phyloP scores from a whole-genome alignment of 805 yeast genomes.

The Kregervanrija pseudodelftensis region DNA sequence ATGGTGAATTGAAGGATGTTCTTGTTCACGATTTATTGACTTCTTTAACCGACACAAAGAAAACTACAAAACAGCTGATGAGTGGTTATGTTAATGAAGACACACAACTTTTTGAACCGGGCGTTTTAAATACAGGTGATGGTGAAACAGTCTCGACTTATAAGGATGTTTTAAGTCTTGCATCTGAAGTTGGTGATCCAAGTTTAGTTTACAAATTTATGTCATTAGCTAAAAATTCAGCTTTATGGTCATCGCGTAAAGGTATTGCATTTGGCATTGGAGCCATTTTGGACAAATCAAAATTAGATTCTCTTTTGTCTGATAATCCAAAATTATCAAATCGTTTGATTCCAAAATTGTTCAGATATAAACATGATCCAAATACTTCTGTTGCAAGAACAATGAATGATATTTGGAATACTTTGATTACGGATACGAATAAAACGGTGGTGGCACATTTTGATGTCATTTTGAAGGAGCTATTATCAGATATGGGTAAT shows the following conservation, averaged over 20 bases:
- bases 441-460: slow-evolving; percentile 47
- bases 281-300: slow-evolving; percentile 70
- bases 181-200: slow-evolving; percentile 95
- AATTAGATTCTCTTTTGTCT: slow-evolving; percentile 53
- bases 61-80: slow-evolving; percentile 33
- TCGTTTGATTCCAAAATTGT: slow-evolving; percentile 72
- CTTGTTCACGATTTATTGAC: slow-evolving; percentile 65
- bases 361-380: slow-evolving; percentile 82
- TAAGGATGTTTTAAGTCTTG: slow-evolving; percentile 78
- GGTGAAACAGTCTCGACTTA: slow-evolving; percentile 87
- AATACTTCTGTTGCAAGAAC: slow-evolving; percentile 63
- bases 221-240: slow-evolving; percentile 82
- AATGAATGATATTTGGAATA: slow-evolving; percentile 85
- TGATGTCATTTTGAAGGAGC: slow-evolving; percentile 53
- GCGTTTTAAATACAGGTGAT: slow-evolving; percentile 69
- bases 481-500: slow-evolving; percentile 61
- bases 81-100: slow-evolving; percentile 72
- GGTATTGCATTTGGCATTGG: slow-evolving; percentile 95
- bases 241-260: slow-evolving; percentile 86
- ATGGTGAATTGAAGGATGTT: slow-evolving; percentile 55
- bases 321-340: slow-evolving; percentile 48
- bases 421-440: slow-evolving; percentile 52
- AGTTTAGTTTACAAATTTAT: slow-evolving; percentile 88
- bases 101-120: slow-evolving; percentile 80
- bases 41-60: slow-evolving; percentile 69